phyloP scores from a whole-genome alignment of 768 basidiomycete genomes.

The Leccinum arenicola region DNA sequence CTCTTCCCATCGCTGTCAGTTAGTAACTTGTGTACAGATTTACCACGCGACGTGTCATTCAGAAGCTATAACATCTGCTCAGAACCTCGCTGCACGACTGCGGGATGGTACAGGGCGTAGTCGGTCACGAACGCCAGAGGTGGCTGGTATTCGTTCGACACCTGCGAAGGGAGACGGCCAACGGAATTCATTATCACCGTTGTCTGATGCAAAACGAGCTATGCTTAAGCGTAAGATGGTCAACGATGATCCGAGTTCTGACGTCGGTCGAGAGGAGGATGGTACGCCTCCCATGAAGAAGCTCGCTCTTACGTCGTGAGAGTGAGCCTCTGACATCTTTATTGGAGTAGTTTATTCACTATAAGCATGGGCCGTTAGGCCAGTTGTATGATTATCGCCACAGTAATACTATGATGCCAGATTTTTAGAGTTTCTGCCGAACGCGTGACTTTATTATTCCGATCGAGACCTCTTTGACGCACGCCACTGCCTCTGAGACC shows the following conservation, averaged over 20 bases:
- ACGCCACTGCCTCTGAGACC: not conserved
- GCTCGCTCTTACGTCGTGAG: constrained; percentile 45
- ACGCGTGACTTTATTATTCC: not conserved
- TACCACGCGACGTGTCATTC: constrained; percentile 95
- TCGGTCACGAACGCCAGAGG: constrained; percentile 77
- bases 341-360: constrained; percentile 34
- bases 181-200: constrained; percentile 44
- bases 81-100: constrained; percentile 63
- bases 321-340: constrained; percentile 22
- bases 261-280: constrained; percentile 35
- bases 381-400: constrained; percentile 25
- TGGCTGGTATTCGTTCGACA: constrained; percentile 33
- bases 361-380: constrained; percentile 19
- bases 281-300: constrained; percentile 70
- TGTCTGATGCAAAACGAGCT: constrained; percentile 49
- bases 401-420: constrained; percentile 14
- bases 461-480: not conserved
- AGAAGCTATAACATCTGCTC: constrained; percentile 66
- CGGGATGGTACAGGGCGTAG: constrained; percentile 62
- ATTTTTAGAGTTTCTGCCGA: constrained; percentile 1
- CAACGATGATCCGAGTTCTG: constrained; percentile 39
- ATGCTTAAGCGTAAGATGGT: constrained; percentile 79
- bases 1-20: not conserved
- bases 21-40: constrained; percentile 49
- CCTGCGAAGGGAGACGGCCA: constrained; percentile 34